Conservation (phyloP, 2,329 filamentous ascomycete species). For the Moelleriella libera region DNA sequence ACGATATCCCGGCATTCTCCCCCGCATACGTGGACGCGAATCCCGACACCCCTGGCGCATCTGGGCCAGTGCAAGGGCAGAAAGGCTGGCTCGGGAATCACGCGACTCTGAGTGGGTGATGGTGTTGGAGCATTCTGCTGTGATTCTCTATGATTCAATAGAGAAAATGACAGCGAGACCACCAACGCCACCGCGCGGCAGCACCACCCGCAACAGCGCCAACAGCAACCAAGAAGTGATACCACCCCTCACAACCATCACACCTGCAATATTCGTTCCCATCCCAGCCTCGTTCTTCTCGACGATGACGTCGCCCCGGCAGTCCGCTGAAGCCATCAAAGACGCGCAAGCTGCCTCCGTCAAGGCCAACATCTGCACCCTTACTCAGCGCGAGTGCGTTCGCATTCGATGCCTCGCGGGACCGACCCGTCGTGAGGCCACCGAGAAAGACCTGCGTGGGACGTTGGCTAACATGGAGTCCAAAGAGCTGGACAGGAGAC, state of each 20-base stretch:
- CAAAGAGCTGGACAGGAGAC: no score
- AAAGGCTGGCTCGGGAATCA: no score
- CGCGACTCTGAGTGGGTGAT: no score
- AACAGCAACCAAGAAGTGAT: not conserved
- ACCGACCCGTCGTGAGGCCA: not conserved
- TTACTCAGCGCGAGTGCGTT: slow-evolving; percentile 16
- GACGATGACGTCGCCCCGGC: slow-evolving; percentile 4
- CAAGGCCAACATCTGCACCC: slow-evolving; percentile 15
- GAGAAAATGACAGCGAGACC: not conserved
- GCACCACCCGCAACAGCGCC: not conserved
- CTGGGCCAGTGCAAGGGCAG: no score
- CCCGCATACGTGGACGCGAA: no score
- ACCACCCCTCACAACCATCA: slow-evolving; percentile 9
- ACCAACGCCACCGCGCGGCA: not conserved
- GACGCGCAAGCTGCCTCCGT: slow-evolving; percentile 13
- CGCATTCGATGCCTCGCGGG: slow-evolving; percentile 13
- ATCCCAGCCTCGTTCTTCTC: slow-evolving; percentile 11
- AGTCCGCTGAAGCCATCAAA: slow-evolving; percentile 7
- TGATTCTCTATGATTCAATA: not conserved
- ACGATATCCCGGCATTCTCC: no score
- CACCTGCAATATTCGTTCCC: slow-evolving; percentile 20
- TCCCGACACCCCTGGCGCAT: no score
- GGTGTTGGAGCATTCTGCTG: no score
- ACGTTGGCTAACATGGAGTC: not conserved
- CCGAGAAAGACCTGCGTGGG: not conserved